Conservation (phyloP, 164 flowering plant genomes). For the Santalum album region DNA sequence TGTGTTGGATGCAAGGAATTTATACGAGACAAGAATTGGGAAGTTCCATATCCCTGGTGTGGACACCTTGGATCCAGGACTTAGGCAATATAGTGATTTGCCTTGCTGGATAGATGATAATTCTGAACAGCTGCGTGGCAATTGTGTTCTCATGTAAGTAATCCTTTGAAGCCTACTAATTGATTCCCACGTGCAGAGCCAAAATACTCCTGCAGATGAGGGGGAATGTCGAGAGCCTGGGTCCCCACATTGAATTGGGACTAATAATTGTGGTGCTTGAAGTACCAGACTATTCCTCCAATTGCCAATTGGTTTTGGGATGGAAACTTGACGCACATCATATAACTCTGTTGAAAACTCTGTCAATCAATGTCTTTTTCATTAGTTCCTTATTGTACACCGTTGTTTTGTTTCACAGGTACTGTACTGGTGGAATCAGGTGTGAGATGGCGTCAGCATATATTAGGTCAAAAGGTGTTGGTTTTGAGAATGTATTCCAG, state of each 20-base stretch:
- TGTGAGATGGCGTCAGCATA: constrained; percentile 99
- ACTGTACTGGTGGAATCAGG: constrained; percentile 97
- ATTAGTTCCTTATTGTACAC: too few species aligned
- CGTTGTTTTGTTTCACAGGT: constrained; percentile 38
- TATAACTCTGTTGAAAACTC: too few species aligned
- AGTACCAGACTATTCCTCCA: too few species aligned
- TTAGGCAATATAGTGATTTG: constrained; percentile 92
- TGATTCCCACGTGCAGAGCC: too few species aligned
- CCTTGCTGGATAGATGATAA: constrained; percentile 76
- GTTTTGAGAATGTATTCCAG: constrained; percentile 90
- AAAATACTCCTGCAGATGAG: too few species aligned
- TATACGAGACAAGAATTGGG: constrained; percentile 95
- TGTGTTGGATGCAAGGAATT: constrained; percentile 84
- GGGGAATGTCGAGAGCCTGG: too few species aligned
- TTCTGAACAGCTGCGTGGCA: constrained; percentile 58
- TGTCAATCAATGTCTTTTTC: too few species aligned
- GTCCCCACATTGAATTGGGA: too few species aligned
- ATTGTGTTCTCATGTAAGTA: constrained; percentile 69
- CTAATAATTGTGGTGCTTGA: too few species aligned
- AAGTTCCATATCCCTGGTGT: constrained; percentile 60
- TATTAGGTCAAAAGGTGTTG: constrained; percentile 81
- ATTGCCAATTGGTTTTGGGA: too few species aligned
- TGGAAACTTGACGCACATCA: too few species aligned
- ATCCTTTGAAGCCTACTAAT: not conserved
- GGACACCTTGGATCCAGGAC: constrained; percentile 78